phyloP scores from a whole-genome alignment of 495 filamentous ascomycete genomes.

The Talaromyces liani region DNA sequence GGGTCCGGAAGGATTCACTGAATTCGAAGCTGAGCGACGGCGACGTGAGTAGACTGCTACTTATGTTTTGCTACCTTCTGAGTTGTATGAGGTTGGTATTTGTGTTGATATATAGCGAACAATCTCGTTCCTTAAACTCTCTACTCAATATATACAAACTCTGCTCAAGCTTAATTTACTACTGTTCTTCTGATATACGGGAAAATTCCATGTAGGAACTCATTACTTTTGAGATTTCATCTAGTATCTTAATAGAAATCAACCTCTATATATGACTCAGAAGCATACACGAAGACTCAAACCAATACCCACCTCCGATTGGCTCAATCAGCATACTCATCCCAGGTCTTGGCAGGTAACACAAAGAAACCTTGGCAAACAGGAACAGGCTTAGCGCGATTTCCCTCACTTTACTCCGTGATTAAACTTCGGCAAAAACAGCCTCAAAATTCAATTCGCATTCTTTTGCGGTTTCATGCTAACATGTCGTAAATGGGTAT shows the following conservation, averaged over 20 bases:
- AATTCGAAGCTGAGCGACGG: slow-evolving; percentile 35
- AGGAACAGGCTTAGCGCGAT: slow-evolving; percentile 35
- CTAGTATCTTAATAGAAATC: too few species aligned
- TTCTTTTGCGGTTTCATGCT: background rate
- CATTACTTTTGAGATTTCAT: background rate
- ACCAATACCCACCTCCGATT: background rate
- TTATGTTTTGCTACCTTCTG: background rate
- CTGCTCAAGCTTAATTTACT: background rate
- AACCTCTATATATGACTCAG: too few species aligned
- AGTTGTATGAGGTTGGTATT: background rate
- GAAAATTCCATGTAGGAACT: background rate
- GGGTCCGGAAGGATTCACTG: slow-evolving; percentile 45
- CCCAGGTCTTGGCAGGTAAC: background rate
- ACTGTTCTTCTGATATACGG: too few species aligned
- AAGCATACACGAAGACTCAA: too few species aligned
- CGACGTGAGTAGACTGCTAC: slow-evolving; percentile 6
- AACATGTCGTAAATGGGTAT: background rate
- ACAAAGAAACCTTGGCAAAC: slow-evolving; percentile 9
- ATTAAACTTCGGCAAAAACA: background rate
- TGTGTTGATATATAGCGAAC: background rate
- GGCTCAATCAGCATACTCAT: background rate
- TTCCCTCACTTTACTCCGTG: background rate
- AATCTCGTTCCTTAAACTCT: background rate
- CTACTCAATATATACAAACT: slow-evolving; percentile 3
- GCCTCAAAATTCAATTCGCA: background rate